Conservation (phyloP, 169 alveolate species). For the Plasmodium falciparum region DNA sequence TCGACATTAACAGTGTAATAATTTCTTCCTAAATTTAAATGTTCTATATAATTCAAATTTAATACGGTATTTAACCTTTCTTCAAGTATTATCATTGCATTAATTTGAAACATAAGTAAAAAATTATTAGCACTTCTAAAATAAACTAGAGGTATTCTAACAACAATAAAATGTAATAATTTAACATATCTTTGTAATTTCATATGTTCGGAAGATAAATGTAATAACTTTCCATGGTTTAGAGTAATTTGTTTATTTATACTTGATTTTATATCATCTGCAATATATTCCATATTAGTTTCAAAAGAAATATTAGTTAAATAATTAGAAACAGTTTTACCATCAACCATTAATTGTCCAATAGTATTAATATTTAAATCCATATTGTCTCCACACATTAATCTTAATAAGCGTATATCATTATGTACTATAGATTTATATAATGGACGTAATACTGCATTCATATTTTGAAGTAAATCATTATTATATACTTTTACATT, state of each 20-base stretch:
- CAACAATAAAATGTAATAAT: constrained; percentile 3
- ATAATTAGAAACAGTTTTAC: background rate
- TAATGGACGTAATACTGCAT: background rate
- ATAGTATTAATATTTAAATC: background rate
- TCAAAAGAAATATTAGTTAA: constrained; percentile 3
- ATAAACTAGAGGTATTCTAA: constrained; percentile 21
- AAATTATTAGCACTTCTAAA: constrained; percentile 10
- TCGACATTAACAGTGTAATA: background rate
- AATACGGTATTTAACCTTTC: background rate
- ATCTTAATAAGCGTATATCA: constrained; percentile 6
- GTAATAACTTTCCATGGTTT: too few relatives aligned
- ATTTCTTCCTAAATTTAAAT: background rate
- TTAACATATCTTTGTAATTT: background rate
- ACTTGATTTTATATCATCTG: constrained; percentile 2
- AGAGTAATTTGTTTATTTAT: background rate
- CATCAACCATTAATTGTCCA: constrained; percentile 13
- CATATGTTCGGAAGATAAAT: too few relatives aligned
- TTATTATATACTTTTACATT: background rate
- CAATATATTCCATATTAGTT: background rate
- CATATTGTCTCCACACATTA: constrained; percentile 18
- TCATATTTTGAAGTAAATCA: constrained; percentile 1
- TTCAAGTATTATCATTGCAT: constrained; percentile 35
- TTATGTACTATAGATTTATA: background rate
- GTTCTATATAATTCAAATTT: constrained; percentile 14
- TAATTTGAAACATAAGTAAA: constrained; percentile 30